These are phyloP conservation scores for Ophiostoma pallidulum DNA, from an alignment of 2,329 filamentous ascomycete species.

Conservation along the genomic window DNA sequence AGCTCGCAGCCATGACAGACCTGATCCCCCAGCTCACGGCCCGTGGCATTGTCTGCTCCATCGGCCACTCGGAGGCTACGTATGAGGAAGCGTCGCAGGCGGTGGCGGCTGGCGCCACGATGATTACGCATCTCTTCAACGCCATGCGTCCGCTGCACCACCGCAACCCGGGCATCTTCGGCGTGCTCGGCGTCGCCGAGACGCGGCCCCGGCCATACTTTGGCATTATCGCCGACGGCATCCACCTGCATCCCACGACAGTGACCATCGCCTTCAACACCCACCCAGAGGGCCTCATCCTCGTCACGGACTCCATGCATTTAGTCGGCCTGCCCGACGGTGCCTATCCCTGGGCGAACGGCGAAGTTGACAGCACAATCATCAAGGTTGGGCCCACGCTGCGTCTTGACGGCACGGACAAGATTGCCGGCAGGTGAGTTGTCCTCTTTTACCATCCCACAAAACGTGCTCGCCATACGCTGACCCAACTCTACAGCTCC, in stretches of 20 bases:
- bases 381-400: conserved; percentile 64
- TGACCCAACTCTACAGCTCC: conserved; percentile 29
- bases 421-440: conserved; percentile 55
- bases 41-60: conserved; percentile 63
- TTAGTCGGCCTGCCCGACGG: conserved; percentile 78
- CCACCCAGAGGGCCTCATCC: conserved; percentile 73
- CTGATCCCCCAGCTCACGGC: conserved; percentile 53
- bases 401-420: conserved; percentile 67
- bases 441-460: too few relatives aligned
- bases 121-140: conserved; percentile 93
- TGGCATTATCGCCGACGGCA: conserved; percentile 82
- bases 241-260: conserved; percentile 79
- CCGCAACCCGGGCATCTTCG: conserved; percentile 84
- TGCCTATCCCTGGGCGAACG: conserved; percentile 77
- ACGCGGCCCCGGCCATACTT: conserved; percentile 61
- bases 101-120: conserved; percentile 65
- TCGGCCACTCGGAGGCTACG: conserved; percentile 80
- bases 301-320: conserved; percentile 90
- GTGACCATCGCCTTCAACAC: conserved; percentile 84
- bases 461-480: too few relatives aligned
- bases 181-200: conserved; percentile 57
- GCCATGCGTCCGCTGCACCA: conserved; percentile 87
- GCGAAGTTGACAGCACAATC: conserved; percentile 46
- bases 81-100: conserved; percentile 71
- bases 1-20: conserved; percentile 61